Conservation (phyloP, 495 filamentous ascomycete genomes). For the Penicillium riverlandense region DNA sequence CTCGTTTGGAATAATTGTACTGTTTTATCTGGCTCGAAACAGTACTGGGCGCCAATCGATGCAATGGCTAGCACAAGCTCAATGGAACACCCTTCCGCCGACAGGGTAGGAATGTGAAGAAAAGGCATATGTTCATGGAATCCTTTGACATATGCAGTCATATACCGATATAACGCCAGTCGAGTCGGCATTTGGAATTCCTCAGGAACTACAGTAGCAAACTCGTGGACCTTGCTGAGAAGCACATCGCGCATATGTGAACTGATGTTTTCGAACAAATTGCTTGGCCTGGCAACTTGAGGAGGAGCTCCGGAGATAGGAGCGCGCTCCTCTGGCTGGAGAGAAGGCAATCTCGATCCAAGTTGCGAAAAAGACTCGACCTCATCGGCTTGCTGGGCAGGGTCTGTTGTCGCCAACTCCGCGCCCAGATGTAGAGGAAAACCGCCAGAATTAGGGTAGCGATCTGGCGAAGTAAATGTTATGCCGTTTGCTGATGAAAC, state of each 20-base stretch:
- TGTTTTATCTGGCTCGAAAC: slow-evolving; percentile 34
- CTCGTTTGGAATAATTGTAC: slow-evolving; percentile 5
- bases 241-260: not conserved
- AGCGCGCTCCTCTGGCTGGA: too few relatives aligned
- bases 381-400: too few relatives aligned
- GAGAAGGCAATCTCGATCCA: too few relatives aligned
- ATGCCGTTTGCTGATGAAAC: too few relatives aligned
- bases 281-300: too few relatives aligned
- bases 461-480: too few relatives aligned
- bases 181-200: slow-evolving; percentile 25
- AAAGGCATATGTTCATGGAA: slow-evolving; percentile 19
- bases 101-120: slow-evolving; percentile 18
- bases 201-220: not conserved
- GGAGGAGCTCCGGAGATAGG: too few relatives aligned
- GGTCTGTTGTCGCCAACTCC: too few relatives aligned
- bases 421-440: too few relatives aligned
- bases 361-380: too few relatives aligned
- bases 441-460: too few relatives aligned
- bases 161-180: slow-evolving; percentile 12
- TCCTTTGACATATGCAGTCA: slow-evolving; percentile 14
- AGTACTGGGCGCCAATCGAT: slow-evolving; percentile 12
- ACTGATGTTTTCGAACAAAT: not conserved
- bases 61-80: slow-evolving; percentile 15
- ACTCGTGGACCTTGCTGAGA: not conserved
- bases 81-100: slow-evolving; percentile 1